Evolutionary conservation across 768 basidiomycete species (phyloP).

Genomic region (Mrakia blollopis): DNA sequence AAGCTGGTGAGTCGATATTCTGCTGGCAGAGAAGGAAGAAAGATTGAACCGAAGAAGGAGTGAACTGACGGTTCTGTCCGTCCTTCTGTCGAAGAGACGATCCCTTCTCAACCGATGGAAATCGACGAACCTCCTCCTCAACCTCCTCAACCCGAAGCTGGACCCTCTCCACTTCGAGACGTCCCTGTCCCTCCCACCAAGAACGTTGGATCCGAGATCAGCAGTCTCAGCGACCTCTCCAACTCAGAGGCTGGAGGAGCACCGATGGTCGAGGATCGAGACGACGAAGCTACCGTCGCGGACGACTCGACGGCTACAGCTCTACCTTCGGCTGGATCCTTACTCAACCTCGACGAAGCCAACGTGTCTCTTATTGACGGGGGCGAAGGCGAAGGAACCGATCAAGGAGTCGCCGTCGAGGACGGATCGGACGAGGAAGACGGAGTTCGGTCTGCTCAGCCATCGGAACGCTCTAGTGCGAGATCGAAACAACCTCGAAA

Average conservation of each 20-base stretch:
- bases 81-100: not conserved
- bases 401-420: too few species aligned
- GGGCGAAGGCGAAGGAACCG: not conserved
- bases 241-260: not conserved
- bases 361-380: not conserved
- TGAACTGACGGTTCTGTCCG: not conserved
- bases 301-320: not conserved
- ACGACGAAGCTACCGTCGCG: not conserved
- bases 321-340: not conserved
- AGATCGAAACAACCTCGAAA: not conserved
- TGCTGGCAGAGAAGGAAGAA: constrained; percentile 32
- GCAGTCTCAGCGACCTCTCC: not conserved
- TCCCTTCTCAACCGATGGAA: not conserved
- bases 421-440: not conserved
- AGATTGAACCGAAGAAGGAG: constrained; percentile 27
- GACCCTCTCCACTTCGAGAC: not conserved
- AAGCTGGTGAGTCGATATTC: constrained; percentile 32
- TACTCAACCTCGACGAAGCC: not conserved
- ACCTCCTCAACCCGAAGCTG: not conserved
- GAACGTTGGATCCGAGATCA: not conserved
- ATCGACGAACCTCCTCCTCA: not conserved
- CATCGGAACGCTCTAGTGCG: not conserved
- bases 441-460: not conserved
- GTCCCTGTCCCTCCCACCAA: not conserved
- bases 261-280: not conserved